These are phyloP conservation scores for Tricholoma hemisulphureum DNA, from an alignment of 768 basidiomycete genomes.

Conservation along the genomic window DNA sequence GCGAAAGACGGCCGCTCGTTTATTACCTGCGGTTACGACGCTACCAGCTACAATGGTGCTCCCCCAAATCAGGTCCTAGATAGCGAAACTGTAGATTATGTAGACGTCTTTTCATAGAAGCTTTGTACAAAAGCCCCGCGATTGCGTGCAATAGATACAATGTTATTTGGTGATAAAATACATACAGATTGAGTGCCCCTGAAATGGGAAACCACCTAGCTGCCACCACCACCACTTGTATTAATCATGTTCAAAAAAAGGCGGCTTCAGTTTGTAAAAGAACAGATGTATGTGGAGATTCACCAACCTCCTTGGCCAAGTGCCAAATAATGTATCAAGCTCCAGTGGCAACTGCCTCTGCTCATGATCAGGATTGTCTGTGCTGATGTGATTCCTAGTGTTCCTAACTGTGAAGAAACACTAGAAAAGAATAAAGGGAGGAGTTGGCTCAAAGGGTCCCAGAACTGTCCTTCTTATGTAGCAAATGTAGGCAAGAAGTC, in stretches of 20 bases:
- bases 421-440: no score
- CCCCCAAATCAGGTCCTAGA: conserved; percentile 30
- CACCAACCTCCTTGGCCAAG: conserved; percentile 66
- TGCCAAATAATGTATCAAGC: conserved; percentile 58
- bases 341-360: conserved; percentile 43
- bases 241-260: not conserved
- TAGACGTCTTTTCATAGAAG: not conserved
- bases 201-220: conserved; percentile 38
- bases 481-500: no score
- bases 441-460: no score
- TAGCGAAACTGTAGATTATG: not conserved
- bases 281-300: conserved; percentile 60
- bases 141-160: not conserved
- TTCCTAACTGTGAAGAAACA: no score
- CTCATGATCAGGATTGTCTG: conserved; percentile 27
- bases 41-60: conserved; percentile 91
- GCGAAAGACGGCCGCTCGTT: conserved; percentile 65
- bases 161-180: not conserved
- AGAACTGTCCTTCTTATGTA: no score
- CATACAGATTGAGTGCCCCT: not conserved
- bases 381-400: no score
- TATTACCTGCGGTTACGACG: conserved; percentile 83
- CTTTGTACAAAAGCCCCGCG: no score
- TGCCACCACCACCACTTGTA: conserved; percentile 86
- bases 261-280: not conserved